Conservation (phyloP, 306 rosid species). For the Vigna reflexopilosa region DNA sequence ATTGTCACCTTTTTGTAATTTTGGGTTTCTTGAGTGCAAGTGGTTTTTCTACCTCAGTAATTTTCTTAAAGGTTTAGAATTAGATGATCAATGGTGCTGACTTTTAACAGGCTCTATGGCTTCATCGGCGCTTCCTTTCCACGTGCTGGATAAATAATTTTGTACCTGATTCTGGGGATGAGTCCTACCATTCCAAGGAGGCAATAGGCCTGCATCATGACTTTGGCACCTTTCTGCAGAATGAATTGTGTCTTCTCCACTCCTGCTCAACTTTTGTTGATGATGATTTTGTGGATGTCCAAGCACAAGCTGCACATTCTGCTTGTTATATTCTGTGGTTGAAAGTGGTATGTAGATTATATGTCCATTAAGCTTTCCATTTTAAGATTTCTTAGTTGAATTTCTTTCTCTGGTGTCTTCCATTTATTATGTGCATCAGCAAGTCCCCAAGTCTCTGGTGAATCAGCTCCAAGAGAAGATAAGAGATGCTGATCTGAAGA, state of each 20-base stretch:
- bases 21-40: slow-evolving; percentile 30
- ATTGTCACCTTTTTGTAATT: not conserved
- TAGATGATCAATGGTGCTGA: slow-evolving; percentile 22
- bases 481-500: slow-evolving; percentile 56
- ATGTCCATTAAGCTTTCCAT: slow-evolving; percentile 5
- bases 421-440: slow-evolving; percentile 59
- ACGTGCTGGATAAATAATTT: slow-evolving; percentile 63
- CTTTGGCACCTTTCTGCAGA: slow-evolving; percentile 55
- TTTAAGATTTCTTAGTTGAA: slow-evolving; percentile 26
- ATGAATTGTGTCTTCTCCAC: slow-evolving; percentile 61
- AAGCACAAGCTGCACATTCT: slow-evolving; percentile 69
- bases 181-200: slow-evolving; percentile 46
- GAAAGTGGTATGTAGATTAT: slow-evolving; percentile 54
- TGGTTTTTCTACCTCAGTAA: slow-evolving; percentile 9
- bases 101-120: slow-evolving; percentile 82
- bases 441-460: slow-evolving; percentile 54
- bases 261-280: slow-evolving; percentile 60
- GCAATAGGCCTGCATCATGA: slow-evolving; percentile 39
- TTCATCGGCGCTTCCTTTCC: slow-evolving; percentile 89
- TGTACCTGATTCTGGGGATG: slow-evolving; percentile 27
- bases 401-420: slow-evolving; percentile 35
- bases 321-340: slow-evolving; percentile 75
- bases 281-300: slow-evolving; percentile 67
- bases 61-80: not conserved
- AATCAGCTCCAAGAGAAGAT: slow-evolving; percentile 56